phyloP scores from a whole-genome alignment of 2,329 filamentous ascomycete species.

The Didymella segeticola region DNA sequence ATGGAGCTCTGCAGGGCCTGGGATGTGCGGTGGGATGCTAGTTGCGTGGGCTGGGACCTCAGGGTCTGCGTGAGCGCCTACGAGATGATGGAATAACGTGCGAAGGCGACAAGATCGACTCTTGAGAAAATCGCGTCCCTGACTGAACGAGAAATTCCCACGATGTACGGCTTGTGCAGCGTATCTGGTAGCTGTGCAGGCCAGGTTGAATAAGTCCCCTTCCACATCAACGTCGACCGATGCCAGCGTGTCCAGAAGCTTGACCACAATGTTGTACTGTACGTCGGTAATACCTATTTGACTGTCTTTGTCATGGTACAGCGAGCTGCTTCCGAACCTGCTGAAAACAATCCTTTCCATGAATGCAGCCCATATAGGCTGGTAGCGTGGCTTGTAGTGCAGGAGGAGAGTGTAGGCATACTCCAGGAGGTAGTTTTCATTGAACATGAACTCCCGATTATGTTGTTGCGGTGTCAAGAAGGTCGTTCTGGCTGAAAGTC shows the following conservation, averaged over 20 bases:
- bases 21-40: conserved; percentile 49
- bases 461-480: conserved; percentile 26
- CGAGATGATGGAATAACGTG: conserved; percentile 34
- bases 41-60: conserved; percentile 5
- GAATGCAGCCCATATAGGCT: conserved; percentile 41
- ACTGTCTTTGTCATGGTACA: conserved; percentile 4
- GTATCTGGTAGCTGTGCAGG: conserved; percentile 44
- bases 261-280: conserved; percentile 35
- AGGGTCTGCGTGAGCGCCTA: conserved; percentile 26
- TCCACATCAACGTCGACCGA: conserved; percentile 44
- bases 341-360: conserved; percentile 31
- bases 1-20: conserved; percentile 60
- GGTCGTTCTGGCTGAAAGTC: conserved; percentile 5
- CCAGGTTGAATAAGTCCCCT: conserved; percentile 34
- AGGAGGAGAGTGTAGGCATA: conserved; percentile 40
- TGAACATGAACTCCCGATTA: conserved; percentile 21
- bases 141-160: conserved; percentile 12
- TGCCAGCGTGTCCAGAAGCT: conserved; percentile 36
- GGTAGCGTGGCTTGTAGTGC: conserved; percentile 31
- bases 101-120: conserved; percentile 32
- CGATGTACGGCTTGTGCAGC: conserved; percentile 33
- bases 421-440: conserved; percentile 36
- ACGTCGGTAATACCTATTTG: conserved; percentile 11
- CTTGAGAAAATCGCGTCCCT: conserved; percentile 22
- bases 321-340: conserved; percentile 2